phyloP scores from a whole-genome alignment of 805 yeast genomes.

The Pichia cabralensis region DNA sequence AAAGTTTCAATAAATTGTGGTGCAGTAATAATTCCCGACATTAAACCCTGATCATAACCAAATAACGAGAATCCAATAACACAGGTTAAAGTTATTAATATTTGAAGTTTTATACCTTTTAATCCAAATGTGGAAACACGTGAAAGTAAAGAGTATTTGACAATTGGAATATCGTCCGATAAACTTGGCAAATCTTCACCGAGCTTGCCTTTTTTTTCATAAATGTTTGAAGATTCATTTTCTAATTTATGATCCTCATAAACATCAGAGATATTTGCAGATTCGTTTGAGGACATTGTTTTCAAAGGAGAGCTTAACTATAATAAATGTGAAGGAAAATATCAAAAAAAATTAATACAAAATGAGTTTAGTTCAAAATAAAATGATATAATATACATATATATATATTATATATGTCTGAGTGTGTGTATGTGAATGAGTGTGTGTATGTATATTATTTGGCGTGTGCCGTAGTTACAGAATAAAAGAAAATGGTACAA shows the following conservation, averaged over 20 bases:
- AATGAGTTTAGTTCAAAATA: no score
- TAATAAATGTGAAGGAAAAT: no score
- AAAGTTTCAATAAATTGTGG: slow-evolving; percentile 55
- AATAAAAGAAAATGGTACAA: no score
- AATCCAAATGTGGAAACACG: slow-evolving; percentile 41
- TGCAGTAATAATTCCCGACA: slow-evolving; percentile 56
- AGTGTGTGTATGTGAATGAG: no score
- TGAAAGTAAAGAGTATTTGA: slow-evolving; percentile 3
- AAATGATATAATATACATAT: no score
- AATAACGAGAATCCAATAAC: slow-evolving; percentile 57
- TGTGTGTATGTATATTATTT: no score
- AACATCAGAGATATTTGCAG: background rate
- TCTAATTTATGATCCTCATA: slow-evolving; percentile 5
- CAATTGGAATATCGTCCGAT: background rate
- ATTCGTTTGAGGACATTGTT: slow-evolving; percentile 1
- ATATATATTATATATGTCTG: no score
- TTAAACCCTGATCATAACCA: slow-evolving; percentile 75
- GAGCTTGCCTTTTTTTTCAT: background rate
- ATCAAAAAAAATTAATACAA: no score
- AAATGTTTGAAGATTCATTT: background rate
- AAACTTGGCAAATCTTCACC: background rate
- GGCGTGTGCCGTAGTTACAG: no score
- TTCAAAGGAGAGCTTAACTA: no score
- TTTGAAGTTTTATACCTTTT: slow-evolving; percentile 41
- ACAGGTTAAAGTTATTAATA: slow-evolving; percentile 46